Evolutionary conservation across 2,329 filamentous ascomycete species (phyloP).

Genomic region (Clathrospora elynae): DNA sequence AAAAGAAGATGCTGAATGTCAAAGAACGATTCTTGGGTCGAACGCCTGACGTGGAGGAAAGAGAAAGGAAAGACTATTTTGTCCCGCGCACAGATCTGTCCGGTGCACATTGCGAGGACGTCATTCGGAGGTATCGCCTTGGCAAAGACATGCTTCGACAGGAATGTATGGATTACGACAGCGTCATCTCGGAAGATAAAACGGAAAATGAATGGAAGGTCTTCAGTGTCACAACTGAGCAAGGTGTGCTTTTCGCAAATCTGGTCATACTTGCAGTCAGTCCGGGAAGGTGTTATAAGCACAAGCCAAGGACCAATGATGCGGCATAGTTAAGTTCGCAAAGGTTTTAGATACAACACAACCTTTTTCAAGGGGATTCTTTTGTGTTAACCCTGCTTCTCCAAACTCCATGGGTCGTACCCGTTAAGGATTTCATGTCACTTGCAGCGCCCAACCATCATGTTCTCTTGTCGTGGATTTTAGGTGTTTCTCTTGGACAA

Average conservation of each 20-base stretch:
- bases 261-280: conserved; percentile 74
- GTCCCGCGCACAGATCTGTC: conserved; percentile 51
- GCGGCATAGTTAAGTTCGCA: too few relatives aligned
- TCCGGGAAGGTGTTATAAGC: too few relatives aligned
- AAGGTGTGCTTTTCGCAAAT: conserved; percentile 61
- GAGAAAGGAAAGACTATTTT: conserved; percentile 56
- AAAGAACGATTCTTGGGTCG: conserved; percentile 52
- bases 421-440: too few relatives aligned
- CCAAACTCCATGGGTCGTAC: too few relatives aligned
- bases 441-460: too few relatives aligned
- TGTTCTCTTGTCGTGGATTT: too few relatives aligned
- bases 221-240: conserved; percentile 68
- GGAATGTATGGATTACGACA: conserved; percentile 56
- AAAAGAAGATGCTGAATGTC: conserved; percentile 64
- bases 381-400: too few relatives aligned
- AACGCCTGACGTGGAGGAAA: conserved; percentile 51
- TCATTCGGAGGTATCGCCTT: conserved; percentile 55
- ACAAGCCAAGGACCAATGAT: too few relatives aligned
- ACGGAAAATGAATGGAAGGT: conserved; percentile 56
- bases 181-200: conserved; percentile 23
- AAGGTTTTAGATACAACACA: too few relatives aligned
- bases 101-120: conserved; percentile 48
- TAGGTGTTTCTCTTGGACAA: too few relatives aligned
- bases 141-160: conserved; percentile 62
- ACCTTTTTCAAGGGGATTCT: too few relatives aligned